Conservation (phyloP, 805 yeast species). For the Zygosaccharomyces siamensis region DNA sequence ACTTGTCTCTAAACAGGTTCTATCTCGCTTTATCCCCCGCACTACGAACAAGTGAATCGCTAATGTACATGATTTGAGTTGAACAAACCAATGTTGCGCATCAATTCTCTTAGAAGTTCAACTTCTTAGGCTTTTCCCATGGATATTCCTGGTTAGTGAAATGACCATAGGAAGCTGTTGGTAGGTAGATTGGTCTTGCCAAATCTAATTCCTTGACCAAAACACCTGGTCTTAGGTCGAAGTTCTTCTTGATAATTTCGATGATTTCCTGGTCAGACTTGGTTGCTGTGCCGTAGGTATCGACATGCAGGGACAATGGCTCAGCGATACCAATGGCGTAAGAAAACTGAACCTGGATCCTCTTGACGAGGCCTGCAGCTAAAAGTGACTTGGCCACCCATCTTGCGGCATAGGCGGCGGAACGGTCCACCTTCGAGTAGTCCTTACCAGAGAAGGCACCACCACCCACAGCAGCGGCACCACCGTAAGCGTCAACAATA, state of each 20-base stretch:
- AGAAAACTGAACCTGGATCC: slow-evolving; percentile 97
- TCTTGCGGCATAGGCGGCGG: slow-evolving; percentile 99
- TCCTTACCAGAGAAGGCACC: slow-evolving; percentile 99
- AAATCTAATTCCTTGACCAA: slow-evolving; percentile 93
- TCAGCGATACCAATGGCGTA: slow-evolving; percentile 99
- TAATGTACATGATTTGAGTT: slow-evolving; percentile 23
- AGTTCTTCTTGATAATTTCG: slow-evolving; percentile 85
- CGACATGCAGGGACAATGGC: slow-evolving; percentile 96
- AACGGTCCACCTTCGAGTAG: slow-evolving; percentile 98
- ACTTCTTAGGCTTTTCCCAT: slow-evolving; percentile 95
- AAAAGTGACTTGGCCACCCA: slow-evolving; percentile 99
- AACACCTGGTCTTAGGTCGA: slow-evolving; percentile 99
- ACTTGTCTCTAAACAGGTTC: not conserved
- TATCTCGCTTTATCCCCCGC: not conserved
- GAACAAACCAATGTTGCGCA: slow-evolving; percentile 16
- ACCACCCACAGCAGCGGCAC: slow-evolving; percentile 99
- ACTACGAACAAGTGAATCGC: not conserved
- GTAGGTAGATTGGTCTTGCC: slow-evolving; percentile 98
- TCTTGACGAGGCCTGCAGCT: slow-evolving; percentile 89
- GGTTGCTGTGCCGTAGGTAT: slow-evolving; percentile 96
- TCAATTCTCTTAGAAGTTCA: slow-evolving; percentile 45
- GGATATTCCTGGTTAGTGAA: slow-evolving; percentile 98
- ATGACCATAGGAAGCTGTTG: slow-evolving; percentile 99
- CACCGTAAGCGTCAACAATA: slow-evolving; percentile 99
- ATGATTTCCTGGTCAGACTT: slow-evolving; percentile 86